Base-by-base conservation (phyloP, 2,329 filamentous ascomycete genomes). In the Aspergillus nomiae region DNA sequence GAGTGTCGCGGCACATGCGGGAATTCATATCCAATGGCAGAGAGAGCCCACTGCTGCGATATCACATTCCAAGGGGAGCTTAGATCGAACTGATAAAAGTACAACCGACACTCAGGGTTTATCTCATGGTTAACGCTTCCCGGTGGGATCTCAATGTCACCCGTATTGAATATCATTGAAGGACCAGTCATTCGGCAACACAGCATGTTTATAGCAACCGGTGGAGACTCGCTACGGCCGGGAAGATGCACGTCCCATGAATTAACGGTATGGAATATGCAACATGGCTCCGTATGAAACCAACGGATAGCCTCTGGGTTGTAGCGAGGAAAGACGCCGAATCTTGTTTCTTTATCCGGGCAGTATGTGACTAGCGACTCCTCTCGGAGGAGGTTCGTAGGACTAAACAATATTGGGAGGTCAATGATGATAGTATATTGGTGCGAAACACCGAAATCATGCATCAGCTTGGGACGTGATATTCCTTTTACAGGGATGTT, bases 251-350 rank as follows among this genome's bases (percentile, higher is more conserved):
- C 82, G 58, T 91, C 87, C 90, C 89, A 92, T 1, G 86, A 86
- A 67, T 90, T 91, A 0, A 88, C 89, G 0, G 89, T 90, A 69
- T 92, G 89, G 65, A 91, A 91, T 53, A 92, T 89, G 68, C 88
- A 87, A 69, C 87, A 91, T 6, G 87, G 82, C 12, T 84, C 84
- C 0, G 89, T 90, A 74, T 89, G 84, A 65, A 89, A 91, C 89
- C 89, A 92, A 10, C 82, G 82, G 3, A 90, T 82, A 1, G 79
- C 76, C 1, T 84, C 72, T 1, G 89, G 88, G 14, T 82, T 71
- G 59, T 85, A 83, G 4, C 89, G 82, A 12, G 89, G 88, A 65
- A 92, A 91, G 2, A 91, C 80, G 0, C 89, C 89, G 66, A 90
- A 91, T 4, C 28, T 30, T 30, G 28, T 30, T 30, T 30, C 28